Evolutionary conservation across 768 basidiomycete genomes (phyloP).

Genomic region (Boletellus ananiceps): DNA sequence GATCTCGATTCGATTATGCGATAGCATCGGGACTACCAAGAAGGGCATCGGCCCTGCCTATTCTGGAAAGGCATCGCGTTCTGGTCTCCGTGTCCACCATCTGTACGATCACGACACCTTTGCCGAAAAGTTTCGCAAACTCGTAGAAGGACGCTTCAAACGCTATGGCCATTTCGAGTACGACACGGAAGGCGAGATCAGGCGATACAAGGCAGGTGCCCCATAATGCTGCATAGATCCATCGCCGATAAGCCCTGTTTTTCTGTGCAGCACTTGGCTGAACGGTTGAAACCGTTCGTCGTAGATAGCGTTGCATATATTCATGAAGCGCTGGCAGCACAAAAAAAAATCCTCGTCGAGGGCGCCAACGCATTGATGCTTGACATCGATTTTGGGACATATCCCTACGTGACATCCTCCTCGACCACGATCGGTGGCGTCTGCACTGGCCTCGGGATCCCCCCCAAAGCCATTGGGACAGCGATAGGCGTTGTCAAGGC

Average conservation of each 20-base stretch:
- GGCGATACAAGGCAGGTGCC: slow-evolving; percentile 76
- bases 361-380: slow-evolving; percentile 99
- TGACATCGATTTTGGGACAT: slow-evolving; percentile 96
- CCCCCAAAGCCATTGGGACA: slow-evolving; percentile 82
- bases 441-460: slow-evolving; percentile 95
- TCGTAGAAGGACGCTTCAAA: slow-evolving; percentile 97
- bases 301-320: slow-evolving; percentile 84
- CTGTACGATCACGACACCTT: slow-evolving; percentile 85
- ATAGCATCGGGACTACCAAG: slow-evolving; percentile 95
- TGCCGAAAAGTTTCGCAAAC: slow-evolving; percentile 85
- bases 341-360: slow-evolving; percentile 87
- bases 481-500: slow-evolving; percentile 95
- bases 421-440: slow-evolving; percentile 93
- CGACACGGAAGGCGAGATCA: slow-evolving; percentile 95
- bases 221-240: background rate
- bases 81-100: slow-evolving; percentile 94
- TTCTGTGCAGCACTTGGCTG: slow-evolving; percentile 63
- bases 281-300: slow-evolving; percentile 81
- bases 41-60: slow-evolving; percentile 98
- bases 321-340: slow-evolving; percentile 68
- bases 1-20: background rate
- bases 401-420: slow-evolving; percentile 95
- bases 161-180: slow-evolving; percentile 98
- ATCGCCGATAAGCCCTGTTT: background rate
- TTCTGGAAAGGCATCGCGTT: slow-evolving; percentile 94